A percentile compares a stretch with the other conserved stretches of the same genome.
Evolutionary conservation across 495 filamentous ascomycete genomes (phyloP).

Genomic region (Hypomontagnella submonticulosa): DNA sequence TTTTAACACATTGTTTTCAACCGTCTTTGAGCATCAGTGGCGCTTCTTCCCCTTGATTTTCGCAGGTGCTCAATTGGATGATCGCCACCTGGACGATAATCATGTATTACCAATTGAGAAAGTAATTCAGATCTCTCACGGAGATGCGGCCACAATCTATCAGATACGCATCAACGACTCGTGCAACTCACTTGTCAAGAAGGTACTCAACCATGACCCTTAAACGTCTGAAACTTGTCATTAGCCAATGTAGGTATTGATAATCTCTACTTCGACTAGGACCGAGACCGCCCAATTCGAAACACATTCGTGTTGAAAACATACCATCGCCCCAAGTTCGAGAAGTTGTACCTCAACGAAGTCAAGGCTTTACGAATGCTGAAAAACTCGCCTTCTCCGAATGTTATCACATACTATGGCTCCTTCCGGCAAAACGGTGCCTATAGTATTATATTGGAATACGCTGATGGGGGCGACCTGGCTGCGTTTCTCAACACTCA

Average conservation of each 20-base stretch:
- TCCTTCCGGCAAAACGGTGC: conserved; percentile 52
- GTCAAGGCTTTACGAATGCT: conserved; percentile 49
- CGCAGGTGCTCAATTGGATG: conserved; percentile 22
- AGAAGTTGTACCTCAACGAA: conserved; percentile 51
- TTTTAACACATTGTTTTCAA: conserved; percentile 38
- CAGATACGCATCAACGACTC: conserved; percentile 47
- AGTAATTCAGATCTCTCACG: conserved; percentile 17
- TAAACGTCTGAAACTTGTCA: too few species aligned
- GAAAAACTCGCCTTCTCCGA: conserved; percentile 37
- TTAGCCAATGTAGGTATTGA: too few species aligned
- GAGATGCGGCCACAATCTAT: conserved; percentile 34
- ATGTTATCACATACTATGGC: conserved; percentile 58
- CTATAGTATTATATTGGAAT: conserved; percentile 60
- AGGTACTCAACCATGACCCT: conserved; percentile 3
- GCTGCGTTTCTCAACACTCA: conserved; percentile 51
- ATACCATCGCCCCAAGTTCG: conserved; percentile 47
- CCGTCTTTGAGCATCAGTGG: conserved; percentile 51
- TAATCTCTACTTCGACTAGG: too few species aligned
- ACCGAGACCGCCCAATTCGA: conserved; percentile 6
- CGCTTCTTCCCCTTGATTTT: conserved; percentile 50
- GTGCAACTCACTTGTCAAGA: conserved; percentile 32
- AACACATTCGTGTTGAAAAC: conserved; percentile 57
- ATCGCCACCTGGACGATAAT: conserved; percentile 31
- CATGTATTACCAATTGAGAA: conserved; percentile 49
- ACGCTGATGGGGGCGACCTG: conserved; percentile 57